A percentile compares a stretch with the other conserved stretches of the same genome.
Conservation (phyloP, 352 stramenopile species). For the Plasmopara viticola region DNA sequence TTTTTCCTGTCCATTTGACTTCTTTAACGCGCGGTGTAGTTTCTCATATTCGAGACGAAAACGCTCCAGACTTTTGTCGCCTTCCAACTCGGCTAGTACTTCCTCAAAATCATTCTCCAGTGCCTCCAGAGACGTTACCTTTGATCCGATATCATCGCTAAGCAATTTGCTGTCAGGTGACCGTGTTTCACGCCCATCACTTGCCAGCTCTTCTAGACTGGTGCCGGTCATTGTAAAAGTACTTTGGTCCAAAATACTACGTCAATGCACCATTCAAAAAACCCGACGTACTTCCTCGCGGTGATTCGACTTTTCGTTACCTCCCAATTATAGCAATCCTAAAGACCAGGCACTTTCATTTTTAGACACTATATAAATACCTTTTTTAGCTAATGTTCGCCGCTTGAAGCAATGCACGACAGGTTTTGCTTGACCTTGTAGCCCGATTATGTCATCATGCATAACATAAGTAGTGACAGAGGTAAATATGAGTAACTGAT, state of each 20-base stretch:
- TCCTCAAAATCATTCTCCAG: conserved; percentile 92
- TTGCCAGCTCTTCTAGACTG: conserved; percentile 4
- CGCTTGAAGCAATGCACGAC: no score
- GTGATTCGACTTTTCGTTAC: conserved; percentile 15
- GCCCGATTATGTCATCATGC: no score
- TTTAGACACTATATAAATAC: conserved; percentile 7
- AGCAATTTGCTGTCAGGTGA: conserved; percentile 39
- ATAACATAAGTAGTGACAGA: neutral
- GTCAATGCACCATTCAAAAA: conserved; percentile 6
- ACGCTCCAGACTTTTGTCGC: conserved; percentile 90
- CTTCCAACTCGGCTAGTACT: conserved; percentile 87
- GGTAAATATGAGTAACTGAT: conserved; percentile 8
- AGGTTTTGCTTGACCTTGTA: no score
- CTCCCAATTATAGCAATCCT: conserved; percentile 15
- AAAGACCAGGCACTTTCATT: conserved; percentile 7
- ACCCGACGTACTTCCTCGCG: neutral
- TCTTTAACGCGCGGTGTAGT: conserved; percentile 90
- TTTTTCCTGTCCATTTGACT: conserved; percentile 93
- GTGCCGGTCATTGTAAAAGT: conserved; percentile 24
- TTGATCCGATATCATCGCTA: conserved; percentile 40
- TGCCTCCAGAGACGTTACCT: conserved; percentile 69
- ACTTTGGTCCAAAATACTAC: neutral
- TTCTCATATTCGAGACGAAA: conserved; percentile 96
- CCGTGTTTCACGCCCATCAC: conserved; percentile 8
- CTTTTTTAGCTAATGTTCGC: no score